Conservation (phyloP, 176 grass and related monocot genomes). For the Alloteropsis semialata region DNA sequence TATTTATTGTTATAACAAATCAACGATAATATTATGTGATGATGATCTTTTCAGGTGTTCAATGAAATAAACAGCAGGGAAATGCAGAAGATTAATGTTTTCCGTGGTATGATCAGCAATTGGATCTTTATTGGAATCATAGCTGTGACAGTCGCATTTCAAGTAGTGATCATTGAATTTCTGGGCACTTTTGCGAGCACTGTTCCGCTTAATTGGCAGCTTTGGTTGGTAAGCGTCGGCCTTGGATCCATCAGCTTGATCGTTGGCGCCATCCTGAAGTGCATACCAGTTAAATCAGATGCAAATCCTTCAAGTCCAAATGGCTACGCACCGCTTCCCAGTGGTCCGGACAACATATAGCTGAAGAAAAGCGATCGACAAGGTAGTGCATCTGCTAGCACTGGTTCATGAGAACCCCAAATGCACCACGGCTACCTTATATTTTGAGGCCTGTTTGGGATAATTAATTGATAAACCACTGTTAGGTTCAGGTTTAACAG, state of each 20-base stretch:
- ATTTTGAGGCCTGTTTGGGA: not conserved
- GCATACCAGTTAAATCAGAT: slow-evolving; percentile 59
- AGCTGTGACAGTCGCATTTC: slow-evolving; percentile 60
- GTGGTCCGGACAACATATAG: slow-evolving; percentile 73
- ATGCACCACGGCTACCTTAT: not conserved
- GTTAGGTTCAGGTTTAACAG: slow-evolving; percentile 2
- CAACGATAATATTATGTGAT: not conserved
- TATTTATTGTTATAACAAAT: not conserved
- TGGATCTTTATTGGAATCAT: slow-evolving; percentile 71
- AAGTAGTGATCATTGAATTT: slow-evolving; percentile 88
- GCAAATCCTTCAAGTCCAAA: slow-evolving; percentile 18
- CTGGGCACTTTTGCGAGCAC: slow-evolving; percentile 84
- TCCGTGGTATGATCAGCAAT: slow-evolving; percentile 67
- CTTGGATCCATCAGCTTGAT: slow-evolving; percentile 78
- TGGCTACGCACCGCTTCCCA: slow-evolving; percentile 54
- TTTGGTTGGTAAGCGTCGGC: slow-evolving; percentile 68
- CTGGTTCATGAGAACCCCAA: not conserved
- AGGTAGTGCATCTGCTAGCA: not conserved
- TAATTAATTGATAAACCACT: not conserved
- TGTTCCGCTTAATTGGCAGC: slow-evolving; percentile 69
- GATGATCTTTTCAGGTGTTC: slow-evolving; percentile 58
- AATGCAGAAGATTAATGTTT: slow-evolving; percentile 92
- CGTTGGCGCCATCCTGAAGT: slow-evolving; percentile 74
- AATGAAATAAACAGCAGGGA: slow-evolving; percentile 98
- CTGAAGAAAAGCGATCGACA: not conserved